Evolutionary conservation across 768 basidiomycete species (phyloP).

Genomic region (Boletellus sp.): DNA sequence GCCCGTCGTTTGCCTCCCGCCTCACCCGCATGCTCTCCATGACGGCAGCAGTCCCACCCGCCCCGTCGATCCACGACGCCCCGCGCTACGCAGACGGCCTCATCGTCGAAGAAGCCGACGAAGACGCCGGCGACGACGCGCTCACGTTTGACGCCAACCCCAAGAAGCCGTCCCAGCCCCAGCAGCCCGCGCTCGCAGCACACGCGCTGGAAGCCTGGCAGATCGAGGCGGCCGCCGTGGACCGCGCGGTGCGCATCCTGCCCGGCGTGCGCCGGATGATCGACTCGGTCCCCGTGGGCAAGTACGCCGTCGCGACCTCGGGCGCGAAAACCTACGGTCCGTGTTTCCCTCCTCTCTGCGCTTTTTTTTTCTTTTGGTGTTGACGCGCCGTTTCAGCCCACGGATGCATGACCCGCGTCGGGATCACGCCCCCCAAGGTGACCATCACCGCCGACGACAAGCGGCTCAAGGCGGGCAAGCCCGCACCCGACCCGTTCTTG

Average conservation of each 20-base stretch:
- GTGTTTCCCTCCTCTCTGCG: conserved; percentile 13
- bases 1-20: conserved; percentile 45
- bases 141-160: conserved; percentile 23
- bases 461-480: conserved; percentile 63
- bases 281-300: conserved; percentile 58
- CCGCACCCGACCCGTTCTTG: conserved; percentile 61
- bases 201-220: conserved; percentile 45
- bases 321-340: conserved; percentile 68
- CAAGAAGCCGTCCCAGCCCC: conserved; percentile 26
- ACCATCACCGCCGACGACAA: conserved; percentile 78
- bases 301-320: conserved; percentile 70
- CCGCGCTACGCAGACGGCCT: conserved; percentile 25
- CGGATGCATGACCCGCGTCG: conserved; percentile 69
- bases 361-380: no score
- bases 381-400: conserved; percentile 36
- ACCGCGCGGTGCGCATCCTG: conserved; percentile 65
- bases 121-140: conserved; percentile 34
- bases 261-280: conserved; percentile 68
- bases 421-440: conserved; percentile 61
- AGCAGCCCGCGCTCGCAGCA: neutral
- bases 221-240: conserved; percentile 50
- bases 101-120: conserved; percentile 32
- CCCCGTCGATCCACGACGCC: conserved; percentile 21
- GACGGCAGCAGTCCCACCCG: conserved; percentile 27
- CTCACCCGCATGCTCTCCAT: conserved; percentile 40